phyloP scores from a whole-genome alignment of 805 yeast genomes.

The Yarrowia porcina region DNA sequence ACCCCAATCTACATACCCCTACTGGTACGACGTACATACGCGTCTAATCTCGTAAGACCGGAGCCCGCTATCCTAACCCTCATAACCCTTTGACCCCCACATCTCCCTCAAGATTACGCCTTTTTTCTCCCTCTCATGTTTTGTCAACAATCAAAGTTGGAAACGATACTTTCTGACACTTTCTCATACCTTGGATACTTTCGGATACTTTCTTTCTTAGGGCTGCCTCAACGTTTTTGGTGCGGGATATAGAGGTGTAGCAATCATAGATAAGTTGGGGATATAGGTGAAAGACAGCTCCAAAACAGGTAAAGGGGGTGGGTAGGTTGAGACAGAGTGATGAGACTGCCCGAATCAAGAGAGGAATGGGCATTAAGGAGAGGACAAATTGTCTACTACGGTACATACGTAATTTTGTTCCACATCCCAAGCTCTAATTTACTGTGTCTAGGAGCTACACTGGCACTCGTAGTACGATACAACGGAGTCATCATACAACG shows the following conservation, averaged over 20 bases:
- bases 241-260: slow-evolving; percentile 3
- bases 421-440: no score
- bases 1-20: no score
- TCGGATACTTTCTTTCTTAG: no score
- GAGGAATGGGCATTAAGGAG: background rate
- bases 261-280: background rate
- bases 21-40: no score
- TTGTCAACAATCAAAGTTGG: slow-evolving; percentile 1
- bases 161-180: background rate
- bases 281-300: no score
- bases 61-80: background rate
- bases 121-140: background rate
- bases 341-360: background rate
- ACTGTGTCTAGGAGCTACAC: no score
- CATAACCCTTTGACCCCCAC: background rate
- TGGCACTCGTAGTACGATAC: no score
- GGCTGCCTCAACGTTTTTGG: background rate
- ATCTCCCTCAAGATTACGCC: no score
- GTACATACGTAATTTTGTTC: background rate
- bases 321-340: background rate
- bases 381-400: background rate
- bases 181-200: no score
- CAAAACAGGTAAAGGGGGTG: background rate
- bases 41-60: no score
- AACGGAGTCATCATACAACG: no score